A percentile compares a stretch with the other conserved stretches of the same genome.
These are phyloP conservation scores for Patellifolia procumbens DNA, from an alignment of 179 eudicot species.

Conservation along the genomic window DNA sequence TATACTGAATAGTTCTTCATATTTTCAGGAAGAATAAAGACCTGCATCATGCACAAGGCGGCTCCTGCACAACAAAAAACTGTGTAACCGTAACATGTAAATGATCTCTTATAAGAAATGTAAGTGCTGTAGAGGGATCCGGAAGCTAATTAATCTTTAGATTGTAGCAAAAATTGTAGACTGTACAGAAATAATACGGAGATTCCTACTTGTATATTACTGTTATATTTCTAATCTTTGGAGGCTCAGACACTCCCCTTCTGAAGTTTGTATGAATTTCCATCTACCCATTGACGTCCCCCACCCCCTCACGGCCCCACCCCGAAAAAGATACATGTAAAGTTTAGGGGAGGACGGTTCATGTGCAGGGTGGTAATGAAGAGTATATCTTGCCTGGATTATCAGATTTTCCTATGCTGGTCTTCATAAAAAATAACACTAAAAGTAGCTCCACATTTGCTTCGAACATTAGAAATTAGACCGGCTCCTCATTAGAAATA, in stretches of 20 bases:
- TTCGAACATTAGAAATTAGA: too few relatives aligned
- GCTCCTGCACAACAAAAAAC: not conserved
- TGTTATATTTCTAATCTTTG: not conserved
- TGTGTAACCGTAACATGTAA: constrained; percentile 8
- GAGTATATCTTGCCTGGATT: too few relatives aligned
- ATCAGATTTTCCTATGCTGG: too few relatives aligned
- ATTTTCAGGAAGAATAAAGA: constrained; percentile 19
- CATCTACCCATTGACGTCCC: not conserved
- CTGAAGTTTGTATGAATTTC: not conserved
- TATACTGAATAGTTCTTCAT: constrained; percentile 2
- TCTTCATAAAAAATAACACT: too few relatives aligned
- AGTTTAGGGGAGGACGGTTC: too few relatives aligned
- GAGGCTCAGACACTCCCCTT: not conserved
- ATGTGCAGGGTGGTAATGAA: too few relatives aligned
- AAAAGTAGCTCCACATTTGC: too few relatives aligned
- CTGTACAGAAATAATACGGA: constrained; percentile 11
- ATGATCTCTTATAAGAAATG: constrained; percentile 3
- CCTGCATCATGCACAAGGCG: not conserved
- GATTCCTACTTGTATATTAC: not conserved
- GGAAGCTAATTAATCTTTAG: constrained; percentile 6
- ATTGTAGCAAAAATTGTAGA: not conserved
- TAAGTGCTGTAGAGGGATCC: not conserved
- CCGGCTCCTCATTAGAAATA: too few relatives aligned
- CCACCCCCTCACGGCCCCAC: too few relatives aligned
- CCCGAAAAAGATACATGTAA: too few relatives aligned